Base-by-base conservation (phyloP, 2,329 filamentous ascomycete genomes). In the Diplocarpon rosae region DNA sequence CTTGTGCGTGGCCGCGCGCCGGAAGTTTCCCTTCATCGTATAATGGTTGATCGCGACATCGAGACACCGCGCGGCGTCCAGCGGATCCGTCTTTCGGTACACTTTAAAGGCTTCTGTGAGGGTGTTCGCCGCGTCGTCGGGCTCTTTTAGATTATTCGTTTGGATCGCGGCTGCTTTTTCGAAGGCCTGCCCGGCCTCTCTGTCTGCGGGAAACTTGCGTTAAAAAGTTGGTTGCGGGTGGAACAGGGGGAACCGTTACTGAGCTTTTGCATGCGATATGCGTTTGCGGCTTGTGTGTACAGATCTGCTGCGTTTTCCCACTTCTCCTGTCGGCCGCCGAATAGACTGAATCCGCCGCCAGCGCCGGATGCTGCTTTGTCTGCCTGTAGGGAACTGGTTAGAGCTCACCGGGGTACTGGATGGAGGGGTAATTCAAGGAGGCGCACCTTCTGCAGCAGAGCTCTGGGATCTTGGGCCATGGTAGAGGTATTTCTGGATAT, bases 31-130 rank as follows among this genome's bases (percentile, higher is more conserved):
- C 66, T 88, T 89, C 55, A 77, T 68, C 56, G 86, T 90, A 66
- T 94, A 96, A 63, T 92, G 85, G 46, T 79, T 72, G 62, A 96
- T 87, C 33, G 88, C 84, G 53, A 80, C 69, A 52, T 87, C 78
- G 45, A 95, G 70, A 59, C 85, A 88, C 50, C 85, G 73, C 35
- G 83, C 85, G 13, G 89, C 90, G 58, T 90, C 83, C 61, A 86
- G 73, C 15, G 88, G 88, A 58, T 85, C 80, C 42, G 84, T 80
- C 66, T 88, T 93, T 58, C 83, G 77, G 69, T 95, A 96, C 48
- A 87, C 83, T 71, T 96, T 95, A 75, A 89, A 96, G 42, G 92
- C 92, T 64, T 96, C 89, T 59, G 83, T 78, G 49, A 88, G 70
- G 38, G 83, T 83, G 66, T 94, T 93, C 52, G 90, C 89, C 38